Percentiles rank a stretch among this genome's conserved stretches.
phyloP scores from a whole-genome alignment of 1,139 yeast species.

The Yamadazyma epiphylla region DNA sequence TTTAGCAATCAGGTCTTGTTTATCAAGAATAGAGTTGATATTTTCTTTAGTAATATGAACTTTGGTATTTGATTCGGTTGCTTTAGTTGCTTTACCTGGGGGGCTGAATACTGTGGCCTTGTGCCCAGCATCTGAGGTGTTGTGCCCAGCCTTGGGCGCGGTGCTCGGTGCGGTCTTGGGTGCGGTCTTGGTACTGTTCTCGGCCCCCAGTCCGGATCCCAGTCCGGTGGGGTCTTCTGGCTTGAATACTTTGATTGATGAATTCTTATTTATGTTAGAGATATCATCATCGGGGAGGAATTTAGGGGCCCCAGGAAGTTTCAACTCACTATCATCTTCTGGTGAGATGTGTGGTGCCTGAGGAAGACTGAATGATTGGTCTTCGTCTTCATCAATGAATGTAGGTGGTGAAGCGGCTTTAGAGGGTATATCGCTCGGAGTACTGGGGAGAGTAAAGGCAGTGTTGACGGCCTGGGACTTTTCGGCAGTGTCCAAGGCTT shows the following conservation, averaged over 20 bases:
- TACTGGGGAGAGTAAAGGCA: too few relatives aligned
- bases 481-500: background rate
- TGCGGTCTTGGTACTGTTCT: conserved; percentile 3
- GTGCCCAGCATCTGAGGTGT: background rate
- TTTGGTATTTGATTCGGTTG: background rate
- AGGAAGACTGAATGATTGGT: conserved; percentile 17
- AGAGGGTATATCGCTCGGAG: background rate
- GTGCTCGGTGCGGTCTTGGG: conserved; percentile 3
- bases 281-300: conserved; percentile 41
- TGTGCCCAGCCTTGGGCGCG: background rate
- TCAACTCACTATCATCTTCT: conserved; percentile 19
- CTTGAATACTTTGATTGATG: conserved; percentile 36
- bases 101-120: conserved; percentile 3
- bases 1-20: conserved; percentile 57
- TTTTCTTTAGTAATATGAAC: conserved; percentile 26
- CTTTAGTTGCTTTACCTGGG: background rate
- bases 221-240: conserved; percentile 15
- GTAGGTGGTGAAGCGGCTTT: conserved; percentile 7
- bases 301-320: conserved; percentile 42
- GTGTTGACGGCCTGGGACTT: too few relatives aligned
- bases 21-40: conserved; percentile 49
- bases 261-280: conserved; percentile 33
- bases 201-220: too few relatives aligned
- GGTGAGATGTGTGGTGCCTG: conserved; percentile 34
- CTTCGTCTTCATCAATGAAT: conserved; percentile 8